Evolutionary conservation across 805 yeast genomes (phyloP).

Genomic region (Sugiyamaella floridensis): DNA sequence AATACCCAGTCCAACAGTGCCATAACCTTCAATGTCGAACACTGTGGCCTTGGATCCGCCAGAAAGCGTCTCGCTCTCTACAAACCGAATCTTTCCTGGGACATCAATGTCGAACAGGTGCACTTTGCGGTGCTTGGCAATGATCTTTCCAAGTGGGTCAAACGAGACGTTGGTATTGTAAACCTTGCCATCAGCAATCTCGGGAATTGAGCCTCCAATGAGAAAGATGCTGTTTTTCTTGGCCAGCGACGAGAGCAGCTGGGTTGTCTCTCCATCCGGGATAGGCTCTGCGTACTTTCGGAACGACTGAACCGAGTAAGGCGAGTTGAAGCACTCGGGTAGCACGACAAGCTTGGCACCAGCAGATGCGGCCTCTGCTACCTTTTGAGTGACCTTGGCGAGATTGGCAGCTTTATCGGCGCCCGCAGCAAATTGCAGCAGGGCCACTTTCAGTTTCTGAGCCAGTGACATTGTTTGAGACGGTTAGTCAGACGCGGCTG

Average conservation of each 20-base stretch:
- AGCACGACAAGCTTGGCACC: slow-evolving; percentile 71
- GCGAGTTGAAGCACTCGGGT: slow-evolving; percentile 96
- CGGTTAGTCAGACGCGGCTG: background rate
- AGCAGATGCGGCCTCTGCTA: slow-evolving; percentile 58
- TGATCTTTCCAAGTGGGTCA: slow-evolving; percentile 60
- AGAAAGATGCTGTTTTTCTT: slow-evolving; percentile 52
- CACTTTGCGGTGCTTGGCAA: slow-evolving; percentile 85
- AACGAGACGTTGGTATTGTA: slow-evolving; percentile 75
- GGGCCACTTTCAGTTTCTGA: slow-evolving; percentile 66
- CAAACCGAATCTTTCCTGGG: slow-evolving; percentile 83
- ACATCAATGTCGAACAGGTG: slow-evolving; percentile 91
- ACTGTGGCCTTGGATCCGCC: slow-evolving; percentile 83
- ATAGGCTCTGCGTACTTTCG: slow-evolving; percentile 83
- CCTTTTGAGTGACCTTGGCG: slow-evolving; percentile 54
- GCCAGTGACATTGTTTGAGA: slow-evolving; percentile 29
- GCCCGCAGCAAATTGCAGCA: slow-evolving; percentile 76
- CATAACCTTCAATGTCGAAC: slow-evolving; percentile 54
- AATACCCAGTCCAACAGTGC: slow-evolving; percentile 73
- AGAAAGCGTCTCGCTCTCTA: slow-evolving; percentile 67
- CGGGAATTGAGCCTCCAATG: slow-evolving; percentile 93
- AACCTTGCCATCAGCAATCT: slow-evolving; percentile 51
- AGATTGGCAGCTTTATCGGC: slow-evolving; percentile 77
- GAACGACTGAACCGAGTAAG: slow-evolving; percentile 82
- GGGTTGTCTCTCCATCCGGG: slow-evolving; percentile 60
- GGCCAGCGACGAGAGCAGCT: slow-evolving; percentile 61